phyloP scores from a whole-genome alignment of 1,284 basidiomycete species.

The Volvariella surrecta region DNA sequence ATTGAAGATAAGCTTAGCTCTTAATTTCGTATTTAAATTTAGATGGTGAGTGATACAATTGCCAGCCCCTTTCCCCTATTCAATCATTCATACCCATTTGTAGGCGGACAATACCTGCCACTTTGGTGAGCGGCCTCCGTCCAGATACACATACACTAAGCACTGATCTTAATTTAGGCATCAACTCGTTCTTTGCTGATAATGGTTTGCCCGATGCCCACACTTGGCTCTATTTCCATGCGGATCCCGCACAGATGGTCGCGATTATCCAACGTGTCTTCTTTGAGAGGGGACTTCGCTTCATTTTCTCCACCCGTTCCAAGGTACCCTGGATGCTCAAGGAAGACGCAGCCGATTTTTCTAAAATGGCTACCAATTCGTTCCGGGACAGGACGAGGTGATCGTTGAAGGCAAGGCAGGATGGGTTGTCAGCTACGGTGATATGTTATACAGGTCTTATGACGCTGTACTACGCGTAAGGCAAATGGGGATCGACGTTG shows the following conservation, averaged over 20 bases:
- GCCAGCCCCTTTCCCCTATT: conserved; percentile 1
- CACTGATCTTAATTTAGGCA: conserved; percentile 21
- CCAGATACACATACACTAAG: not conserved
- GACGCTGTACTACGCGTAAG: conserved; percentile 73
- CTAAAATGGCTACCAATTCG: conserved; percentile 65
- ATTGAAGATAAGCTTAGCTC: not conserved
- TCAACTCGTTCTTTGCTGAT: conserved; percentile 83
- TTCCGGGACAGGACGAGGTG: conserved; percentile 75
- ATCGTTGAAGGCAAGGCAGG: conserved; percentile 63
- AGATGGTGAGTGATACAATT: conserved; percentile 20
- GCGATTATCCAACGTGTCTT: conserved; percentile 71
- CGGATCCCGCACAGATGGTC: conserved; percentile 73
- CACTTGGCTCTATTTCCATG: conserved; percentile 80
- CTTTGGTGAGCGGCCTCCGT: conserved; percentile 31
- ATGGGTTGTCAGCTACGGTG: conserved; percentile 74
- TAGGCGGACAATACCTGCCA: conserved; percentile 82
- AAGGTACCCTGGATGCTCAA: conserved; percentile 83
- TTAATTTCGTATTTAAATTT: not conserved
- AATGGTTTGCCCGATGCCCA: conserved; percentile 75
- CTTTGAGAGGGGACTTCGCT: conserved; percentile 73
- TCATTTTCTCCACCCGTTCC: conserved; percentile 80
- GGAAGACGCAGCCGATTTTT: conserved; percentile 62
- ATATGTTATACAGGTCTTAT: conserved; percentile 74
- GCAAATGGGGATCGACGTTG: conserved; percentile 67
- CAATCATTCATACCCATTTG: conserved; percentile 3